These are phyloP conservation scores for Calonectria montana DNA, from an alignment of 2,329 filamentous ascomycete species.

Conservation along the genomic window DNA sequence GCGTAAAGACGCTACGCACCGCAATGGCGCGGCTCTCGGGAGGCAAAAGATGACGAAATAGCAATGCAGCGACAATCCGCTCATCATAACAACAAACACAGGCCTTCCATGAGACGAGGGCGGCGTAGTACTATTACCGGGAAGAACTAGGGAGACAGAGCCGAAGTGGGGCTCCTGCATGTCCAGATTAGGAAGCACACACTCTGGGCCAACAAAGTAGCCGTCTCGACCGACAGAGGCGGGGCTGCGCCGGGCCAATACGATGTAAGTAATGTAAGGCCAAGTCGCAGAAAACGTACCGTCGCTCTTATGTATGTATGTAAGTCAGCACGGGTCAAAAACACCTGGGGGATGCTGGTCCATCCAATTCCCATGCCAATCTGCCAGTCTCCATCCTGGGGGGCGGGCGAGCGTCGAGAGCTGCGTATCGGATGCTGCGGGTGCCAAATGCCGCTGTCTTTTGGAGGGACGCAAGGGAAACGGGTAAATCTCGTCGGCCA, in stretches of 20 bases:
- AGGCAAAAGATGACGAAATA: neutral
- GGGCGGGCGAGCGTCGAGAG: neutral
- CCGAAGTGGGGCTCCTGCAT: neutral
- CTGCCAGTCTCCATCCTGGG: neutral
- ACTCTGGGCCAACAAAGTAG: slow-evolving; percentile 2
- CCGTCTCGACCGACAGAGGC: slow-evolving; percentile 6
- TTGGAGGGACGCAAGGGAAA: slow-evolving; percentile 9
- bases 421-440: slow-evolving; percentile 26
- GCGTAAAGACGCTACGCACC: neutral
- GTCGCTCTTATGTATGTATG: slow-evolving; percentile 17
- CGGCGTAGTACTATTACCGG: neutral
- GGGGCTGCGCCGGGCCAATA: slow-evolving; percentile 3
- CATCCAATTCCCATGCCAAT: slow-evolving; percentile 11
- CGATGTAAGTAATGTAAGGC: slow-evolving; percentile 17
- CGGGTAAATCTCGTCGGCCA: slow-evolving; percentile 13
- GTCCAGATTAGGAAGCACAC: slow-evolving; percentile 15
- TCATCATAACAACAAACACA: slow-evolving; percentile 14
- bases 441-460: slow-evolving; percentile 14
- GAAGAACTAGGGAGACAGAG: neutral
- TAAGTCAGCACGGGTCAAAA: slow-evolving; percentile 18
- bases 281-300: neutral
- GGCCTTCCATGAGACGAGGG: neutral
- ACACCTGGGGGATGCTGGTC: neutral
- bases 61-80: neutral
- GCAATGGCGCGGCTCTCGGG: neutral